Conservation (phyloP, 2,329 filamentous ascomycete species). For the Dendryphion nanum region DNA sequence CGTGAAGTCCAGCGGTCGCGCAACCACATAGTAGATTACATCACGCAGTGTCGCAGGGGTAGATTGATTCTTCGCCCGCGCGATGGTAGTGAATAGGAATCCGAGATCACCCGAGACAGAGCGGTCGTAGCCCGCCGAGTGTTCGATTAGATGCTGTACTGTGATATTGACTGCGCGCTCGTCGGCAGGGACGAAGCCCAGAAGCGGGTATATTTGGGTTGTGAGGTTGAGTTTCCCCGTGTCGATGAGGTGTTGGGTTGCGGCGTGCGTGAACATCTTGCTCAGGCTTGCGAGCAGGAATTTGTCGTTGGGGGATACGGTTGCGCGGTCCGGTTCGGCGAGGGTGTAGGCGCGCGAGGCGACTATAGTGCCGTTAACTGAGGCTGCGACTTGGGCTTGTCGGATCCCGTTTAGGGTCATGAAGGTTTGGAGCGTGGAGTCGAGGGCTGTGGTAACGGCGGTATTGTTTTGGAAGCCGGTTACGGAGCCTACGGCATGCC, state of each 20-base stretch:
- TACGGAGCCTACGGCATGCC: slow-evolving; percentile 14
- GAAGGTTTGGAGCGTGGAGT: slow-evolving; percentile 15
- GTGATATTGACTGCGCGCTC: slow-evolving; percentile 17
- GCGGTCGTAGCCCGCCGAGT: slow-evolving; percentile 19
- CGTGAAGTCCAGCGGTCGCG: slow-evolving; percentile 16
- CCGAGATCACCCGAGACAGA: slow-evolving; percentile 13
- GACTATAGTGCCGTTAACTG: slow-evolving; percentile 15
- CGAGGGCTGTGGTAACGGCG: slow-evolving; percentile 8
- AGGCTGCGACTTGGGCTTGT: slow-evolving; percentile 21
- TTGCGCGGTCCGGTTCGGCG: slow-evolving; percentile 18
- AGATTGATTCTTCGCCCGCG: slow-evolving; percentile 14
- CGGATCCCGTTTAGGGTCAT: slow-evolving; percentile 19
- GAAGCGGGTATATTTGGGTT: slow-evolving; percentile 16
- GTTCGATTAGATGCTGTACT: slow-evolving; percentile 18
- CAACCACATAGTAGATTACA: slow-evolving; percentile 17
- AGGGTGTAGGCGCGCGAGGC: slow-evolving; percentile 19
- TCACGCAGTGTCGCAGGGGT: slow-evolving; percentile 15
- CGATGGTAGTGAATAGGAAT: slow-evolving; percentile 16
- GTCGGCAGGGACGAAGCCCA: slow-evolving; percentile 18
- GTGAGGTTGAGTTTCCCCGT: slow-evolving; percentile 13
- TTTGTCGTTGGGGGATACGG: slow-evolving; percentile 15
- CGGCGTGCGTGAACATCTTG: slow-evolving; percentile 21
- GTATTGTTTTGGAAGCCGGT: slow-evolving; percentile 19
- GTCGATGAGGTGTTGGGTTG: slow-evolving; percentile 12
- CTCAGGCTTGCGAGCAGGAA: slow-evolving; percentile 23